Base-by-base conservation (phyloP, 2,329 filamentous ascomycete species). In the Phyllosticta capitalensis region DNA sequence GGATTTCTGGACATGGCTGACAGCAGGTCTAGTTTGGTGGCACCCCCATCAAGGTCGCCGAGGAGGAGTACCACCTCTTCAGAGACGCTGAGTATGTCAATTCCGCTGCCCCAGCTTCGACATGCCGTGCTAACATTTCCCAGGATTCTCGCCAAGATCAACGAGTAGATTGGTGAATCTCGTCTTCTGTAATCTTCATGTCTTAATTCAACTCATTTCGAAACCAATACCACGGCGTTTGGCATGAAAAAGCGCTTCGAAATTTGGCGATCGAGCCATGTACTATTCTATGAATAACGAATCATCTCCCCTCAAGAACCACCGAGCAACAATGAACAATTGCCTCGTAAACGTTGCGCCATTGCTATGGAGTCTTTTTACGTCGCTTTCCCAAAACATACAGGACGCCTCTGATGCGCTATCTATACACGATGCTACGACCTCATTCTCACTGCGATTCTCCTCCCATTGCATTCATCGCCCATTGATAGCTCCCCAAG, bases 101-200 rank as follows among this genome's bases (percentile, higher is more conserved):
- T 56, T 26, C 19, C 12, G 28, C 22, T 22, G 48, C 24, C 33
- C 10, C 26, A 50, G 55, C 9, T 28, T 56, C 38, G 33, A 52
- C 30, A 52, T 26, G 14, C 50, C 61, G 30, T 52, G 30, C 54
- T 63, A 48, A 63, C 56, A 33, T 9, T n/a, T 22, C 48, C 24
- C 69, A 96, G 92, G 76, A 90, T 99, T 68, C 85, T 99, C 63
- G 94, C 94, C 76, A 99, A 97, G 88, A 96, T 99, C 84, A 96
- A 90, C 79, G 92, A 97, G 83, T 96, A 89, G 81, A 57, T 81
- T 28, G 24, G 52, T 58, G 30, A 38, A 38, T 38, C 30, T 38
- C 30, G 12, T 45, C n/a, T 33, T 19, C 10, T 56, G 55, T 60
- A 60, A 28, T 56, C 54, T 60, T 59, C 58, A 60, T 60, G 58